Evolutionary conservation across 208 protist species (phyloP), one percentile per base, ranked within the genome.

Genomic region (Leishmania tropica): DNA sequence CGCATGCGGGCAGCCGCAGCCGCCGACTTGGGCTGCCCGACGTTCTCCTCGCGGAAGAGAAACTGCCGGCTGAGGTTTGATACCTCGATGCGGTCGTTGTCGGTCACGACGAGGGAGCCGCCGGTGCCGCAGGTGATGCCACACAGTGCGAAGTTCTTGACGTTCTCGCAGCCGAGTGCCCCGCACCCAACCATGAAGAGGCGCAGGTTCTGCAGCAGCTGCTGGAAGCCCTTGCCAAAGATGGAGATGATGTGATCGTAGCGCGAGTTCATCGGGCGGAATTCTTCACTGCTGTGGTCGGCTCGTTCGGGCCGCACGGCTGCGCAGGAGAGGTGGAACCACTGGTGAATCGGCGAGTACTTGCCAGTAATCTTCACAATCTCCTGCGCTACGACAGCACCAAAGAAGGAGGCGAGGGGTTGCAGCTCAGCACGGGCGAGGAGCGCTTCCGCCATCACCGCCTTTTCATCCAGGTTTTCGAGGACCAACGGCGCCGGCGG

Each of bases 11-110:
- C 85, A 1, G 94, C 96, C 2, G 99, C 99, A 21, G 90, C 93
- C 11, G 94, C 88, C 0, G 98, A 99, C 88, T 99, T 99, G 48
- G 98, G 84, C 88, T 99, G 94, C 24, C 93, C 91, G 28, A 99
- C 95, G 89, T 99, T 99, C 37, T 93, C 92, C 65, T 97, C 85
- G 72, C 99, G 95, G 93, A 99, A 99, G 37, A 99, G 94, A 88
- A 99, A 99, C 91, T 99, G 99, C 45, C 99, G 91, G 81, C 97
- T 99, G 10, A 99, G 93, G 89, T 99, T 99, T 19, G 97, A 99
- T 79, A 99, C 98, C 87, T 99, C 99, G 85, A 99, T 99, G 40
- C 94, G 96, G 85, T 99, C 99, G 93, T 99, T 99, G 92, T 99
- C 99, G 8, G 99, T 99, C 13, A 99, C 94, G 45, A 94, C 89